phyloP scores from a whole-genome alignment of 495 filamentous ascomycete genomes.

The Pyrenula massariospora region DNA sequence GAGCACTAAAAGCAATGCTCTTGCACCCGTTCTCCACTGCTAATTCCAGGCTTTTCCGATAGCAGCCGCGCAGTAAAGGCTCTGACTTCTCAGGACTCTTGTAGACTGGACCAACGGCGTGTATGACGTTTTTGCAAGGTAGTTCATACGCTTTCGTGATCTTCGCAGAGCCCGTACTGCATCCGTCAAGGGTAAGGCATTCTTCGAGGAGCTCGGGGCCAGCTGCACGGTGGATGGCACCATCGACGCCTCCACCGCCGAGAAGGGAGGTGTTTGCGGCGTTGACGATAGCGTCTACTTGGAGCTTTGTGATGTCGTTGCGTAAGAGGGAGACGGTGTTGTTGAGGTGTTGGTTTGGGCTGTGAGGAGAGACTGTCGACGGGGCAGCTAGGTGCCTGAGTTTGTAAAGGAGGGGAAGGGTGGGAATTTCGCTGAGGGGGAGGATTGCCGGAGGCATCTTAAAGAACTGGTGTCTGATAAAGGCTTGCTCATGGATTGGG shows the following conservation, averaged over 20 bases:
- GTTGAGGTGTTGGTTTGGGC: constrained; percentile 51
- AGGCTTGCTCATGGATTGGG: too few relatives aligned
- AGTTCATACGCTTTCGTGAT: constrained; percentile 70
- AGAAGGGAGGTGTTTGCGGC: constrained; percentile 73
- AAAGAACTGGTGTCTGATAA: background rate
- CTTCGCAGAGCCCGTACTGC: constrained; percentile 68
- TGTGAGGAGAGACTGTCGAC: constrained; percentile 4
- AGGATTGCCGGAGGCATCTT: constrained; percentile 1
- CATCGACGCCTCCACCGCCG: constrained; percentile 80
- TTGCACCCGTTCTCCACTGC: constrained; percentile 52
- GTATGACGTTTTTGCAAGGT: constrained; percentile 69
- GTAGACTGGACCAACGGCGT: constrained; percentile 88
- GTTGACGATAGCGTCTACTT: constrained; percentile 81
- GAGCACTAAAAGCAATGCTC: constrained; percentile 67
- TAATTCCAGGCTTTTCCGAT: constrained; percentile 59
- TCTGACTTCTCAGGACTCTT: constrained; percentile 27
- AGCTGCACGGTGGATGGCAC: constrained; percentile 77
- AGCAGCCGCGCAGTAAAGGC: constrained; percentile 53
- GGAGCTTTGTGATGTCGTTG: constrained; percentile 73
- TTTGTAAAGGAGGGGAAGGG: constrained; percentile 49
- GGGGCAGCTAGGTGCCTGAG: constrained; percentile 16
- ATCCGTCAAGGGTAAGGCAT: constrained; percentile 57
- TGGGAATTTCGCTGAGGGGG: constrained; percentile 48
- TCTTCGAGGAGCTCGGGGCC: constrained; percentile 57
- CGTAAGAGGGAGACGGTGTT: constrained; percentile 57